Conservation (phyloP, 1,284 basidiomycete genomes). For the Cryptococcus neoformans region DNA sequence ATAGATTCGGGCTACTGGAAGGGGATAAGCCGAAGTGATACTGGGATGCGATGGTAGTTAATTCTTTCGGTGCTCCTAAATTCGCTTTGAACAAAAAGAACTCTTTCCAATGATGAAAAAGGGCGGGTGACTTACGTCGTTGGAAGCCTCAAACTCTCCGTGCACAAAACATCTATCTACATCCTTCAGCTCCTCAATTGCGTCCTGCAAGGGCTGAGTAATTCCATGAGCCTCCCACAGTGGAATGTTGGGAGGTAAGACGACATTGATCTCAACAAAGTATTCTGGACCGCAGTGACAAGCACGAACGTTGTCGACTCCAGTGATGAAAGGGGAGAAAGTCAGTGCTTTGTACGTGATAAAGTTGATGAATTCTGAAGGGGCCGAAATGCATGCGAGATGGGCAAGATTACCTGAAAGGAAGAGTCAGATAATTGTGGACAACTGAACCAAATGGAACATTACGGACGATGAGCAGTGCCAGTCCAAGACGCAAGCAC, state of each 20-base stretch:
- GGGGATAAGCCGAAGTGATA: too few relatives aligned
- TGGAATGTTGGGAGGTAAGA: conserved; percentile 85
- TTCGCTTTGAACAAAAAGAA: too few relatives aligned
- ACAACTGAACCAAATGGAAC: neutral
- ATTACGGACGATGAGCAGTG: conserved; percentile 59
- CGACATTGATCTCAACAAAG: conserved; percentile 92
- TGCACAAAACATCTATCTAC: conserved; percentile 92
- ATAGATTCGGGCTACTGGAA: too few relatives aligned
- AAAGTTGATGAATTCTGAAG: conserved; percentile 83
- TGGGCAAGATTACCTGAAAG: conserved; percentile 69
- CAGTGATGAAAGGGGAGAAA: conserved; percentile 78
- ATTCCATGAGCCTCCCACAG: conserved; percentile 91
- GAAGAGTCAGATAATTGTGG: too few relatives aligned
- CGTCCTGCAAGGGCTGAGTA: conserved; percentile 88
- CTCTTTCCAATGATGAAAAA: too few relatives aligned
- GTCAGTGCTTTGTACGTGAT: conserved; percentile 91
- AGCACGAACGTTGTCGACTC: conserved; percentile 82
- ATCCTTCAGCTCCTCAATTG: conserved; percentile 84
- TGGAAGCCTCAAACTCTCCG: conserved; percentile 86
- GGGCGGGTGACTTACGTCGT: conserved; percentile 42
- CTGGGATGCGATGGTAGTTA: too few relatives aligned
- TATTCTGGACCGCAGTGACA: conserved; percentile 75
- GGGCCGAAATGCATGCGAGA: conserved; percentile 86
- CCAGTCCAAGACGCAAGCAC: conserved; percentile 77
- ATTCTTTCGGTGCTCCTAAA: too few relatives aligned